Percentiles rank a stretch among this genome's conserved stretches.
Evolutionary conservation across 495 filamentous ascomycete species (phyloP).

Genomic region (Xylaria telfairii): DNA sequence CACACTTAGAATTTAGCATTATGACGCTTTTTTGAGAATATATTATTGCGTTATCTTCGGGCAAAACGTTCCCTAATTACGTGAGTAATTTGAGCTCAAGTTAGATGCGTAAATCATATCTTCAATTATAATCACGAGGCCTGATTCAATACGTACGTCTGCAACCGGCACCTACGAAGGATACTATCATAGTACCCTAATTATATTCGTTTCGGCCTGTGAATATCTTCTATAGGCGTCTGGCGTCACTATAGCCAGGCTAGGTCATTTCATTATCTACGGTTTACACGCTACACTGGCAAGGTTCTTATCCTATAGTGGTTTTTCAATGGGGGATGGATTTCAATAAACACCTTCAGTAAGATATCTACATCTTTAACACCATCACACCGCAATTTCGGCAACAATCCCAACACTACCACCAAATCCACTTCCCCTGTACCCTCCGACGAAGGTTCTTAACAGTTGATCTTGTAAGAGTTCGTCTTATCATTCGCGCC

Average conservation of each 20-base stretch:
- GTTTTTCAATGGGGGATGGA: not conserved
- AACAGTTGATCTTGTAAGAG: conserved; percentile 1
- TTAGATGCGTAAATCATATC: too few species aligned
- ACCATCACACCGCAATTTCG: not conserved
- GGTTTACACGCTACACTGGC: not conserved
- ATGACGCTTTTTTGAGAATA: too few species aligned
- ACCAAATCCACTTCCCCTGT: not conserved
- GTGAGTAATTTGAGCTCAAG: too few species aligned
- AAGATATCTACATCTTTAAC: not conserved
- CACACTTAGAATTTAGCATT: too few species aligned
- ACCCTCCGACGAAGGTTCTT: not conserved
- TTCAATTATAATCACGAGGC: too few species aligned
- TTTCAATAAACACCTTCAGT: not conserved
- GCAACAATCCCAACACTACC: not conserved
- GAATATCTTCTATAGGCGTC: conserved; percentile 7
- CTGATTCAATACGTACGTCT: too few species aligned
- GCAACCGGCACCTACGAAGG: too few species aligned
- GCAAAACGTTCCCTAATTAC: too few species aligned
- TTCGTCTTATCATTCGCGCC: not conserved
- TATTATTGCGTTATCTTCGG: too few species aligned
- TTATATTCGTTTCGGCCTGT: not conserved
- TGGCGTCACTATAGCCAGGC: conserved; percentile 1
- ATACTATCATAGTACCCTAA: not conserved
- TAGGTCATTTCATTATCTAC: conserved; percentile 1
- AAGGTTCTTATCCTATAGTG: not conserved